These are phyloP conservation scores for Chenopodium album DNA, from an alignment of 148 eudicot species.

Conservation along the genomic window DNA sequence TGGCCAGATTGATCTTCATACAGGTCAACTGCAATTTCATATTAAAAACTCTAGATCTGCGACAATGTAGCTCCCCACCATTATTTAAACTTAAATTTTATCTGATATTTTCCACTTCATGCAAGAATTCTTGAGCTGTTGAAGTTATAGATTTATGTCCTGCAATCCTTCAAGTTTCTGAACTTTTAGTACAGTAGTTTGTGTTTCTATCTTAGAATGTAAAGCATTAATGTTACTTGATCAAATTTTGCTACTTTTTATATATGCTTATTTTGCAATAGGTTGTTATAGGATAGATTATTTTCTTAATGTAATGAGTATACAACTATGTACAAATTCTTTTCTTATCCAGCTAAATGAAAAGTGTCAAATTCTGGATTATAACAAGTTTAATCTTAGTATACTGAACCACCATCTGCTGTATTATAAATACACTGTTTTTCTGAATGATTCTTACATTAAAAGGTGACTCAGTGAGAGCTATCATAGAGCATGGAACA, in stretches of 20 bases:
- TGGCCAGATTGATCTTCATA: not conserved
- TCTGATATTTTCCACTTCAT: not conserved
- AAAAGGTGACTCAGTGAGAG: not conserved
- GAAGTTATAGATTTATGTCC: not conserved
- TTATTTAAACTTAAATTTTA: no score
- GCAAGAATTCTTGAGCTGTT: not conserved
- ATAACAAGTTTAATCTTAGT: not conserved
- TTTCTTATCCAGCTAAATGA: not conserved
- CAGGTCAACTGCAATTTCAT: not conserved
- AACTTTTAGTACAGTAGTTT: not conserved
- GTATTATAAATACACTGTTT: not conserved
- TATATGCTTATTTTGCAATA: not conserved
- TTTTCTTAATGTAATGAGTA: no score
- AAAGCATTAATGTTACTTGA: not conserved
- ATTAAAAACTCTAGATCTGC: not conserved
- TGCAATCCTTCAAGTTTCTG: not conserved
- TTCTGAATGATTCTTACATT: not conserved
- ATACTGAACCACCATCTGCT: not conserved
- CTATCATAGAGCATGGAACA: not conserved
- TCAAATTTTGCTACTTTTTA: not conserved
- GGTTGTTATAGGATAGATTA: not conserved
- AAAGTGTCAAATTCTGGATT: not conserved
- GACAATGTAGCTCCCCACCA: not conserved
- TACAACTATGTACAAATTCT: no score
- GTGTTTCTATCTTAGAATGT: not conserved